Percentiles rank a stretch among this genome's conserved stretches.
Conservation (phyloP, 2,329 filamentous ascomycete genomes). For the Cercospora zeae-maydis region DNA sequence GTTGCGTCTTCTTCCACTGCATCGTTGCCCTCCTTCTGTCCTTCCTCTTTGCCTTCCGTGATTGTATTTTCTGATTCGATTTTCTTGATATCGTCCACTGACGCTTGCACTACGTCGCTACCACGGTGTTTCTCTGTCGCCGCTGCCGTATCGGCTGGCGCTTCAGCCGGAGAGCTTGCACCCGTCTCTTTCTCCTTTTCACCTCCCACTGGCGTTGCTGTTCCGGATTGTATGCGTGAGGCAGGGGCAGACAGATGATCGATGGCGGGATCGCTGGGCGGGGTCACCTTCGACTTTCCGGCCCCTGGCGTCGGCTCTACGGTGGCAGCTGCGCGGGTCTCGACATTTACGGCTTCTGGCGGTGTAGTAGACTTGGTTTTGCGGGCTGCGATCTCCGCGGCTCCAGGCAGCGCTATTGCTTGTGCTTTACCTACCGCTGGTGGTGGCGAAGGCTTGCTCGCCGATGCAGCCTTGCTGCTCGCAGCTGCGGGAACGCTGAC, state of each 20-base stretch:
- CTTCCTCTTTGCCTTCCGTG: constrained; percentile 15
- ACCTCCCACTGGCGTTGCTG: constrained; percentile 34
- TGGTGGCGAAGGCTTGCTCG: constrained; percentile 26
- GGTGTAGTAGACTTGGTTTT: constrained; percentile 10
- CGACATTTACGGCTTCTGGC: constrained; percentile 18
- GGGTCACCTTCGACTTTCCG: constrained; percentile 14
- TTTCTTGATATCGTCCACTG: constrained; percentile 23
- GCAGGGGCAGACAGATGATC: constrained; percentile 29
- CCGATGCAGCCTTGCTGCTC: constrained; percentile 9
- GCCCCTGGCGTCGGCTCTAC: not conserved
- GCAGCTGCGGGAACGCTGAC: constrained; percentile 1
- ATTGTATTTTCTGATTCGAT: constrained; percentile 12
- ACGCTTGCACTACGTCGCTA: constrained; percentile 13
- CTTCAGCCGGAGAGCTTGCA: not conserved
- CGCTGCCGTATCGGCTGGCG: not conserved
- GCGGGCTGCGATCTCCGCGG: constrained; percentile 34
- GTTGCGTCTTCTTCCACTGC: not conserved
- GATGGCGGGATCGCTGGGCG: constrained; percentile 9
- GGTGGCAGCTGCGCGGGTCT: constrained; percentile 27
- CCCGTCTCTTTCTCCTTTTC: not conserved
- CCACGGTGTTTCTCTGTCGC: constrained; percentile 16
- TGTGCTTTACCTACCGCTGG: constrained; percentile 24
- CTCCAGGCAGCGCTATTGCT: constrained; percentile 31
- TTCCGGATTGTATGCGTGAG: constrained; percentile 31
- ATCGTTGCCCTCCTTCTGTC: constrained; percentile 20